Percentiles rank a stretch among this genome's conserved stretches.
Evolutionary conservation across 2,329 filamentous ascomycete species (phyloP).

Genomic region (Dactylellina leptospora): DNA sequence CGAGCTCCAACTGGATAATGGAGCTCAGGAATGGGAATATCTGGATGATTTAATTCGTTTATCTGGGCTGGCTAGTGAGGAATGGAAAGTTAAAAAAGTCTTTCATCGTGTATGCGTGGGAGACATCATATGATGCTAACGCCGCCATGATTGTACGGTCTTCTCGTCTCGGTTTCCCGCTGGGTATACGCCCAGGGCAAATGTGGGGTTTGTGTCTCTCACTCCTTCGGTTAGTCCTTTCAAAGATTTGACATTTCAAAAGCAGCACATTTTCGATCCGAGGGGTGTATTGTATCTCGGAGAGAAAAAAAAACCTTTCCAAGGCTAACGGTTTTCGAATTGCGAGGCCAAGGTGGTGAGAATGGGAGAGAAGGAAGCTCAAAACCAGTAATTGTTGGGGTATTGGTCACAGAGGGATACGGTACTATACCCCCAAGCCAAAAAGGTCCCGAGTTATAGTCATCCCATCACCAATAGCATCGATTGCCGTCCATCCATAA

Average conservation of each 20-base stretch:
- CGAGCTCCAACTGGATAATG: background rate
- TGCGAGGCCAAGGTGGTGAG: slow-evolving; percentile 25
- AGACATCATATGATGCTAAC: slow-evolving; percentile 16
- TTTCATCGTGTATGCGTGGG: slow-evolving; percentile 11
- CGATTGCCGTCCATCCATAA: slow-evolving; percentile 45
- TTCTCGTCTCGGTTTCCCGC: background rate
- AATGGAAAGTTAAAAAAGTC: no score
- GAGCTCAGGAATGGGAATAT: slow-evolving; percentile 8
- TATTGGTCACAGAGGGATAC: no score
- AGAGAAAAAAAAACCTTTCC: no score
- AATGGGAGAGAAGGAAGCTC: background rate
- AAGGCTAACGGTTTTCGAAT: background rate
- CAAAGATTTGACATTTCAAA: background rate
- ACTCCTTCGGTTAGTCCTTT: background rate
- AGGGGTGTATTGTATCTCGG: background rate
- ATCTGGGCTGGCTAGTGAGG: no score
- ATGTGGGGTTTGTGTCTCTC: slow-evolving; percentile 8
- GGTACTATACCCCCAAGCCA: background rate
- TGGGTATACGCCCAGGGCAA: no score
- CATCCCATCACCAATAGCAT: slow-evolving; percentile 34
- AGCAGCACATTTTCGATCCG: slow-evolving; percentile 10
- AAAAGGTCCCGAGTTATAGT: background rate
- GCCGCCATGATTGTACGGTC: no score
- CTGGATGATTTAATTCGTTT: background rate
- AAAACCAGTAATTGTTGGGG: no score